Evolutionary conservation across 1,284 basidiomycete genomes (phyloP).

Genomic region (Calocybe gambosa): DNA sequence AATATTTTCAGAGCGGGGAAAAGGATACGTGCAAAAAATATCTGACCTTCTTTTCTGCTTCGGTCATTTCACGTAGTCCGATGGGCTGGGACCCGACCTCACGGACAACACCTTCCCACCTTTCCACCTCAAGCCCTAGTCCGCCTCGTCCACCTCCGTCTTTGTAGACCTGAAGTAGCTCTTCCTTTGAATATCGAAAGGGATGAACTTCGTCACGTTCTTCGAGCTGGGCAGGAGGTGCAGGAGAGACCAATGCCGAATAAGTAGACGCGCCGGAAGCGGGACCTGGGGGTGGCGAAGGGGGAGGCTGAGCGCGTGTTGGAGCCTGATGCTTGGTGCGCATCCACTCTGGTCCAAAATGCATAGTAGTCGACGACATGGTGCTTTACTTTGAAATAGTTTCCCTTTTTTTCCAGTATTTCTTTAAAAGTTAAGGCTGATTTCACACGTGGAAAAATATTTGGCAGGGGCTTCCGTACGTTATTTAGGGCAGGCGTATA

Average conservation of each 20-base stretch:
- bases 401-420: constrained; percentile 24
- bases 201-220: constrained; percentile 63
- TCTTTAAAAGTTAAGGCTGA: constrained; percentile 20
- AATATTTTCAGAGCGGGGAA: constrained; percentile 12
- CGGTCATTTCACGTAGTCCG: constrained; percentile 70
- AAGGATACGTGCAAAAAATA: constrained; percentile 16
- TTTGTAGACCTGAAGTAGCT: constrained; percentile 79
- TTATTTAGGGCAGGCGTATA: constrained; percentile 23
- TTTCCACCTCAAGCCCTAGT: constrained; percentile 79
- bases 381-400: constrained; percentile 17
- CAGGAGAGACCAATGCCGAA: constrained; percentile 69
- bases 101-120: constrained; percentile 80
- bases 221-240: constrained; percentile 42
- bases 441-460: constrained; percentile 25
- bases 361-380: constrained; percentile 74
- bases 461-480: constrained; percentile 9
- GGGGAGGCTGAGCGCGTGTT: constrained; percentile 49
- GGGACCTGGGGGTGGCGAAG: constrained; percentile 44
- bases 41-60: constrained; percentile 82
- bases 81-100: constrained; percentile 71
- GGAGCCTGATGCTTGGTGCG: constrained; percentile 63
- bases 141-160: constrained; percentile 70
- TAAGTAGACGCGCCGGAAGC: constrained; percentile 63
- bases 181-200: constrained; percentile 83
- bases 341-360: constrained; percentile 89